phyloP scores from a whole-genome alignment of 2,329 filamentous ascomycete genomes.

The Trichoderma endophyticum region DNA sequence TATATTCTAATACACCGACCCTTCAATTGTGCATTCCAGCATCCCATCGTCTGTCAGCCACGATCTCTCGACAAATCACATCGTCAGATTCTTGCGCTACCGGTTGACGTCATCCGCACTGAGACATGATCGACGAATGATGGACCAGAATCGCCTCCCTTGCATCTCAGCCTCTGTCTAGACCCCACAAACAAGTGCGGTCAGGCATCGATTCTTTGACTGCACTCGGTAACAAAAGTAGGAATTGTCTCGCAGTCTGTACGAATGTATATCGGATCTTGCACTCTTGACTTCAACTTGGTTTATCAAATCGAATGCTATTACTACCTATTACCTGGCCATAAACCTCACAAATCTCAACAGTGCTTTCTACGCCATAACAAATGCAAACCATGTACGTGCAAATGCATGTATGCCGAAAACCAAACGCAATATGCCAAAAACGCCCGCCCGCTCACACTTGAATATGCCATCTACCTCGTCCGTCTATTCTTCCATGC shows the following conservation, averaged over 20 bases:
- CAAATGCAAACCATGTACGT: background rate
- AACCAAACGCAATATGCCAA: background rate
- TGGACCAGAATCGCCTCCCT: background rate
- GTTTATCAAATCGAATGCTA: background rate
- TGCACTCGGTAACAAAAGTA: background rate
- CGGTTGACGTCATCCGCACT: background rate
- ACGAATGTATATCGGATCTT: background rate
- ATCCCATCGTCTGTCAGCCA: background rate
- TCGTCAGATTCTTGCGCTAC: background rate
- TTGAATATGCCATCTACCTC: background rate
- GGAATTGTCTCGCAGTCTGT: background rate
- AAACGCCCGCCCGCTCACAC: conserved; percentile 10
- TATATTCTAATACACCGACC: background rate
- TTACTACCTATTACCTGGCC: background rate
- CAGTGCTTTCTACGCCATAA: background rate
- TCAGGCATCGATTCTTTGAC: background rate
- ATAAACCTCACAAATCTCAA: background rate
- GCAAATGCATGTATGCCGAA: background rate
- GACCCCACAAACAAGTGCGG: background rate
- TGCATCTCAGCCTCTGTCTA: background rate
- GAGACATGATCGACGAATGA: conserved; percentile 1
- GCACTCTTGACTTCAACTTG: background rate
- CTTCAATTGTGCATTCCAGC: background rate
- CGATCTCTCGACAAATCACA: background rate
- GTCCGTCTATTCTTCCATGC: conserved; percentile 4